Base-by-base conservation (phyloP, 106 monocot genomes). In the Allium fistulosum region DNA sequence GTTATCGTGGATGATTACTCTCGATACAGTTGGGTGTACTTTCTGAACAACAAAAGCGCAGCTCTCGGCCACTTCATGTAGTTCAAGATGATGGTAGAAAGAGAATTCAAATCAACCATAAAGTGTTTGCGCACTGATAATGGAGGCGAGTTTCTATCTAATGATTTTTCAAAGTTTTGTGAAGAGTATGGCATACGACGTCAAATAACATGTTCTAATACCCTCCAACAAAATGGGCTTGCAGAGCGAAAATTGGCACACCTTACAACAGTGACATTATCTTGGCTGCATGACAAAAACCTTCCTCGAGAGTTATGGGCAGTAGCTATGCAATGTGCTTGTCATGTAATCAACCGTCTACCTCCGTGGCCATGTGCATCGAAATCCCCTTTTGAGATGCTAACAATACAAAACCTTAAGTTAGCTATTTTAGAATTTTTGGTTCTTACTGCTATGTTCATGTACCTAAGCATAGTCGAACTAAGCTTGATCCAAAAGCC, bases 401-500 rank as follows among this genome's bases (percentile, higher is more conserved):
- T 59, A 22, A 17, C 18, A 22, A 22, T 17, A 22, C n/a, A 16
- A 59, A 59, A 16, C 59, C 59, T 17, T 0, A 22, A 0, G 59
- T 59, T 59, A 11, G 15, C 7, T 15, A 15, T 55, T 15, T 37
- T 5, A 18, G 67, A 14, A 53, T 67, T 3, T 68, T 56, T 55
- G 68, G 55, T 56, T 68, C 22, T 51, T 11, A 46, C n/a, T 68
- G 55, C 56, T 68, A 68, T 68, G 68, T 55, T 56, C 68, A 68
- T 68, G 10, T 68, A 10, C 55, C 68, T 27, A 68, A 68, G 51
- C 37, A 68, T n/a, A 15, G 51, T 37, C 13, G 53, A 68, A 68
- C 68, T 3, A 56, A 68, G 18, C 68, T 68, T 28, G n/a, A 22
- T 22, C 22, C 22, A 22, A 22, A 22, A 51, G 68, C 53, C 53